A percentile compares a stretch with the other conserved stretches of the same genome.
These are phyloP conservation scores for Epichloe brachyelytri DNA, from an alignment of 2,329 filamentous ascomycete species.

Conservation along the genomic window DNA sequence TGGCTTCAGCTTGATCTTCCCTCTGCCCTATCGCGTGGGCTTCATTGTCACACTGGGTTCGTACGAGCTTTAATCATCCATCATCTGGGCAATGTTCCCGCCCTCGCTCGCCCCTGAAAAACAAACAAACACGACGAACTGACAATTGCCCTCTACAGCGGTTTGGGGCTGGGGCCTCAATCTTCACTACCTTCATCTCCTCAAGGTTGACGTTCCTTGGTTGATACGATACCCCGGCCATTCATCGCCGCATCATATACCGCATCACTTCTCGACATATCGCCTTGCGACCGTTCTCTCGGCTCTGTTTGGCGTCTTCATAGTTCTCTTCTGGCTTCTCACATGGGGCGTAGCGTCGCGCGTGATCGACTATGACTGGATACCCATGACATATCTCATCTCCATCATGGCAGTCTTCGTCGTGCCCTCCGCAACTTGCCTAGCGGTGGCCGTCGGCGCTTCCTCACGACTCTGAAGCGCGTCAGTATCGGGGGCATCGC, in stretches of 20 bases:
- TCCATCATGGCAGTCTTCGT: slow-evolving; percentile 59
- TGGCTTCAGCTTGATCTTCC: slow-evolving; percentile 74
- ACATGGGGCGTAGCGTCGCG: slow-evolving; percentile 57
- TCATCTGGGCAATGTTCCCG: not conserved
- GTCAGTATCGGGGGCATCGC: slow-evolving; percentile 78
- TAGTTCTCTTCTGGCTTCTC: slow-evolving; percentile 72
- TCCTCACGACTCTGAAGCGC: slow-evolving; percentile 63
- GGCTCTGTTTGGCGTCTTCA: slow-evolving; percentile 54
- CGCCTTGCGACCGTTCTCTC: slow-evolving; percentile 70
- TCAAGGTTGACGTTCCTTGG: slow-evolving; percentile 75
- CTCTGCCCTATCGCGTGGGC: slow-evolving; percentile 79
- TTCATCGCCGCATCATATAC: slow-evolving; percentile 52
- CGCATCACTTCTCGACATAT: slow-evolving; percentile 75
- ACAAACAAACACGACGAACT: not conserved
- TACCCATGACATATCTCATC: slow-evolving; percentile 74
- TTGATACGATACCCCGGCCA: slow-evolving; percentile 79
- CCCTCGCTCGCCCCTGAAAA: not conserved
- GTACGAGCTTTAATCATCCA: slow-evolving; percentile 12
- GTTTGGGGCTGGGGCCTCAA: slow-evolving; percentile 94
- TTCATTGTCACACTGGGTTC: slow-evolving; percentile 74
- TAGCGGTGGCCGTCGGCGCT: slow-evolving; percentile 57
- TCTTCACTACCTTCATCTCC: slow-evolving; percentile 68
- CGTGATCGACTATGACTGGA: slow-evolving; percentile 68
- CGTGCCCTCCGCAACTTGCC: slow-evolving; percentile 58
- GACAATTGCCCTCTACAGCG: slow-evolving; percentile 38